Evolutionary conservation across 805 yeast genomes (phyloP), one percentile per base, ranked within the genome.

Genomic region (Monosporozyma unispora): DNA sequence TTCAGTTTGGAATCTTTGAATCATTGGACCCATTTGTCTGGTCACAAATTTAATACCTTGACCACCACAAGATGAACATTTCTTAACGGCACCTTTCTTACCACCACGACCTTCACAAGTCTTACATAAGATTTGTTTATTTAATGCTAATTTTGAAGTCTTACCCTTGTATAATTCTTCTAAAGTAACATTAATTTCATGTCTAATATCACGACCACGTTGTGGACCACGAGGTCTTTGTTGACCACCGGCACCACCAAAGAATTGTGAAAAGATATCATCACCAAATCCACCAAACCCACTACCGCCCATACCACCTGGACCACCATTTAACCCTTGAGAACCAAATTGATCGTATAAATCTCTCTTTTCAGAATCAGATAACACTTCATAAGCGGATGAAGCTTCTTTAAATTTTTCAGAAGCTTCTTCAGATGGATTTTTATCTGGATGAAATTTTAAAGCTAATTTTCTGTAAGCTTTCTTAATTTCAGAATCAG

Each of bases 11-110:
- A 87, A 87, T 77, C 96, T 86, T 76, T 93, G 99, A 63, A 93
- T 86, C 90, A 93, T 88, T 57, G 96, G 96, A 60, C 99, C 99
- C 96, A 93, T 90, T 73, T 93, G 98, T 75, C 96, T 86, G 48
- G 96, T 87, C 57, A 89, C 84, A 57, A 91, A 84, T 70, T 80
- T 87, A 69, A 84, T 72, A 79, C 99, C 99, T 61, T 79, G 77
- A 70, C 99, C 99, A 64, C 80, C 78, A 82, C 99, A 93, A 38
- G 80, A 68, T 47, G 81, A 57, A 81, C 99, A 93, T 61, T 81
- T 81, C 75, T 84, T 85, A 56, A 90, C 95, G 50, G 87, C 76
- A 55, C 93, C 95, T 58, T 82, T 86, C 64, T 87, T 87, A 72
- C 99, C 99, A 70, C 99, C 99, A 63, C 81, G 81, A 62, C 99